phyloP scores from a whole-genome alignment of 2,329 filamentous ascomycete genomes.

The Sclerotinia subarctica region DNA sequence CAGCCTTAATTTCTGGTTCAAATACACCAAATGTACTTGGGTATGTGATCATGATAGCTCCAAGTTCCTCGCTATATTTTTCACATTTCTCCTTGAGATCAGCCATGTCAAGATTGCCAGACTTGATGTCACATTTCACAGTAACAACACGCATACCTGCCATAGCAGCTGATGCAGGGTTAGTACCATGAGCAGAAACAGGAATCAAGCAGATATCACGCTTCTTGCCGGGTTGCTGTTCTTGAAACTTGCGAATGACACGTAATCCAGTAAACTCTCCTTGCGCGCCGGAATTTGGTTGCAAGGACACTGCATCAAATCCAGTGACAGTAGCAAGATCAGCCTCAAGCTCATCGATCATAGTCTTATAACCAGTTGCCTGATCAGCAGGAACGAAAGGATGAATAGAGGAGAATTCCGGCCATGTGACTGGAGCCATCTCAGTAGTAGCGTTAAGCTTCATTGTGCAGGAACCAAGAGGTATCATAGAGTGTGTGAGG shows the following conservation, averaged over 20 bases:
- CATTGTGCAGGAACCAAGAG: conserved; percentile 96
- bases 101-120: conserved; percentile 82
- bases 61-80: conserved; percentile 80
- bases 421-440: conserved; percentile 82
- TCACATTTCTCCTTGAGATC: conserved; percentile 87
- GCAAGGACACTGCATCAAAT: conserved; percentile 83
- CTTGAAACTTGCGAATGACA: conserved; percentile 80
- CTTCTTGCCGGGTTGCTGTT: conserved; percentile 63
- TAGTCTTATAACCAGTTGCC: conserved; percentile 63
- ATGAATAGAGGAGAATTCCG: conserved; percentile 74
- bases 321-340: conserved; percentile 82
- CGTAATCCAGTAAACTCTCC: conserved; percentile 90
- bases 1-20: conserved; percentile 82
- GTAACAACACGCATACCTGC: conserved; percentile 91
- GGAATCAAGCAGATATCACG: conserved; percentile 93
- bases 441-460: conserved; percentile 93
- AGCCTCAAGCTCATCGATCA: conserved; percentile 69
- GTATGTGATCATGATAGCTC: conserved; percentile 95
- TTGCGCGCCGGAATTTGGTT: conserved; percentile 94
- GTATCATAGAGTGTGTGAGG: conserved; percentile 95
- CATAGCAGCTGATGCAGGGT: conserved; percentile 94
- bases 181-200: conserved; percentile 92
- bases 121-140: conserved; percentile 83
- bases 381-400: conserved; percentile 68
- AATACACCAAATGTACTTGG: conserved; percentile 94